Base-by-base conservation (phyloP, 805 yeast species). In the Scheffersomyces amazonensis region DNA sequence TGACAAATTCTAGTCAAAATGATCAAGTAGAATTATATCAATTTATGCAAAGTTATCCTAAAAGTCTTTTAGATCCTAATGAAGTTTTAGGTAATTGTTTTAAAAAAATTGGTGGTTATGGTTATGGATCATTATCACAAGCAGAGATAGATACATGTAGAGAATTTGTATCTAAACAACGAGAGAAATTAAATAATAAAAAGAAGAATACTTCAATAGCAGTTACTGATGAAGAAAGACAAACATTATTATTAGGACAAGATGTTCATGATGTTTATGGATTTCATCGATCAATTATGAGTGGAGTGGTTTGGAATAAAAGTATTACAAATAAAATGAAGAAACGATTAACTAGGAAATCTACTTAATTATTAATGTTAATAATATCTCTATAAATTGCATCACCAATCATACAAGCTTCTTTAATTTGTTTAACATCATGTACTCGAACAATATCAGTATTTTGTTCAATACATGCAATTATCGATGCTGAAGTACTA, bases 401-500 rank as follows among this genome's bases (percentile, higher is more conserved):
- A 62, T 90, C 96, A 3, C 88, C 87, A 46, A 84, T 68, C 18
- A 66, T 60, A 16, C 79, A 54, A 13, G 67, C 66, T 37, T 65
- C 56, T 21, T 55, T 61, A 44, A 65, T 78, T 41, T 76, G 83
- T 43, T 62, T 68, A 25, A 83, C 86, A 57, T 91, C 95, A 58
- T 91, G 99, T 3, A 90, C 96, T 32, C 99, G 68, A 1, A 91
- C 86, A 16, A 93, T 80, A 56, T 89, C 91, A 0, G 87, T 71
- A 1, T 83, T 81, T 49, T 76, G 81, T 10, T 83, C 82, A 25
- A 88, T 73, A 44, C 93, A 77, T 0, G 95, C 81, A 44, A 84
- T 73, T 2, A 85, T 75, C 0, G 87, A 70, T 0, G 95, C 86
- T 8, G 81, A 80, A 0, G 96, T 88, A 10, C 95, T 91, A 34